These are phyloP conservation scores for Phoma sp. DNA, from an alignment of 2,329 filamentous ascomycete species.

Conservation along the genomic window DNA sequence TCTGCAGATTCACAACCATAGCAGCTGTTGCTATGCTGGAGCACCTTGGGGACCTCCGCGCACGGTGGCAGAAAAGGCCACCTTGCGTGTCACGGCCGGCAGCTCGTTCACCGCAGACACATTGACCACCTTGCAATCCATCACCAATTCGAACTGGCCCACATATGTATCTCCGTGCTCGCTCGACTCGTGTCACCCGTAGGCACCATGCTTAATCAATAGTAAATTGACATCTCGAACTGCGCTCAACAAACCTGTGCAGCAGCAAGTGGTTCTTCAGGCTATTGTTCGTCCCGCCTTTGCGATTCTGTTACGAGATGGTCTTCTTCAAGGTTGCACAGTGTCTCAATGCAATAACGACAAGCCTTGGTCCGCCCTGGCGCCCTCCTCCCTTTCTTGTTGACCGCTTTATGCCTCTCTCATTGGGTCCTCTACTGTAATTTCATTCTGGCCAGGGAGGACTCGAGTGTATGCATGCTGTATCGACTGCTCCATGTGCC, in stretches of 20 bases:
- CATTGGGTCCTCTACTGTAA: background rate
- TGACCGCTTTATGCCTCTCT: background rate
- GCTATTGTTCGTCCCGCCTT: background rate
- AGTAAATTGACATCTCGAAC: background rate
- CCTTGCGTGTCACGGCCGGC: slow-evolving; percentile 23
- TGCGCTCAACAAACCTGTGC: background rate
- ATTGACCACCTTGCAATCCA: slow-evolving; percentile 21
- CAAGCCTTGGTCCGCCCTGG: slow-evolving; percentile 17
- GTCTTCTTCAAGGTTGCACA: slow-evolving; percentile 19
- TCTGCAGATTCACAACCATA: background rate
- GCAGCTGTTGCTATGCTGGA: slow-evolving; percentile 1
- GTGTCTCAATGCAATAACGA: slow-evolving; percentile 11
- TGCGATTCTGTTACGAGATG: slow-evolving; percentile 10
- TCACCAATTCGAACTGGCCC: slow-evolving; percentile 6
- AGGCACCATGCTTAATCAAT: background rate
- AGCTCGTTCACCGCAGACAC: slow-evolving; percentile 23
- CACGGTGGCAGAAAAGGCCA: slow-evolving; percentile 31
- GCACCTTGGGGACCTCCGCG: slow-evolving; percentile 19
- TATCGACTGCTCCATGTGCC: background rate
- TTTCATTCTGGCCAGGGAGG: background rate
- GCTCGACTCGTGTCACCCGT: slow-evolving; percentile 3
- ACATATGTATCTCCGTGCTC: slow-evolving; percentile 2
- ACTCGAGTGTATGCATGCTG: background rate
- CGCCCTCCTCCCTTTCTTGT: slow-evolving; percentile 10
- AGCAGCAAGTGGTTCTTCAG: background rate